Base-by-base conservation (phyloP, 139 green algal species). In the Eudorina sp. region DNA sequence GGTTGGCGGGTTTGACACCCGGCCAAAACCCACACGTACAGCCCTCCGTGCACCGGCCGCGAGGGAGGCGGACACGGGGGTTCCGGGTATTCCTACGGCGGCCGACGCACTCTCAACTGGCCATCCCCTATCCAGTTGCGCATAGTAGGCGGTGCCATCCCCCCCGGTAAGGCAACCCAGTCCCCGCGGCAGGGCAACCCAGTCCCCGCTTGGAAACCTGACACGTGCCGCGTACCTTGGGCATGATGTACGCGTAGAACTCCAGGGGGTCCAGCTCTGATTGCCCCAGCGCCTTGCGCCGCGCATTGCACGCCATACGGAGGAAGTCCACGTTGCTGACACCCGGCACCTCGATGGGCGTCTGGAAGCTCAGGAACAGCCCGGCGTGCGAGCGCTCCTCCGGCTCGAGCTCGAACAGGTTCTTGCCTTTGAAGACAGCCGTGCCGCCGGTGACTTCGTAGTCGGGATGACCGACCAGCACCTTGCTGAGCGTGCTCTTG, bases 281-380 rank as follows among this genome's bases (percentile, higher is more conserved):
- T 83, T 98, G 77, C 18, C 97, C 97, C 27, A 91, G 84, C 0
- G 96, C 91, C 82, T 96, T 97, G 14, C 96, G 89, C 27, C 95
- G 90, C 9, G 97, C 95, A 85, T 99, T 99, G 90, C 89, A 96
- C n/a, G 97, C 93, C 85, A 99, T 94, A 8, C 98, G 93, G 64
- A 99, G 91, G 89, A 99, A 99, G 85, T 99, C 98, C 13, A 97
- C 96, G 91, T 99, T 99, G 92, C 90, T 96, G 55, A 99, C 98
- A 40, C 98, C 98, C 25, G 98, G 98, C 14, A 99, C 94, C 91
- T 99, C 98, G 40, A 99, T 94, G 8, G 98, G 98, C 1, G 90
- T 95, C 93, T 99, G 98, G 90, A 98, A 98, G 78, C 92, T 96
- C 27, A 99, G 93, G 94, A 99, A 99, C 2, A 99, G 86, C 36